A percentile compares a stretch with the other conserved stretches of the same genome.
Evolutionary conservation across 2,329 filamentous ascomycete species (phyloP).

Genomic region (Penicillium janthinellum): DNA sequence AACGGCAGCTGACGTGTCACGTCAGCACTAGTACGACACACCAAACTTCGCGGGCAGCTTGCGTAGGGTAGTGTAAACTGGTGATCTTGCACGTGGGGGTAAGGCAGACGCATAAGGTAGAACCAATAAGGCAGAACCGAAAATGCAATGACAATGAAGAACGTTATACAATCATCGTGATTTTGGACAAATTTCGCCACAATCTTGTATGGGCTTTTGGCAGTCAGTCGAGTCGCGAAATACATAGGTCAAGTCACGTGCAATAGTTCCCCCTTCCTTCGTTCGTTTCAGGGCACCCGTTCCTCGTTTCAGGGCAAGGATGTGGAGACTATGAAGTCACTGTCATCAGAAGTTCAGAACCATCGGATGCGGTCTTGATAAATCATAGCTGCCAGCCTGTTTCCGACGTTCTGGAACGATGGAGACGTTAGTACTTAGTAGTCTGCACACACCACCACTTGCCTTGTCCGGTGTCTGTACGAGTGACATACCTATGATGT

Average conservation of each 20-base stretch:
- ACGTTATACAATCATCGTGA: not conserved
- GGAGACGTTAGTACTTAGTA: not conserved
- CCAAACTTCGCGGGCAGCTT: no score
- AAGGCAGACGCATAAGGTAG: no score
- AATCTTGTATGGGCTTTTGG: not conserved
- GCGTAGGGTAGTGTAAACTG: no score
- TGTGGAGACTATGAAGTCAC: constrained; percentile 28
- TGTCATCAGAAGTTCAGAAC: not conserved
- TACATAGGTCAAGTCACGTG: not conserved
- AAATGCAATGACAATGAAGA: not conserved
- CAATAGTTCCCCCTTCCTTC: no score
- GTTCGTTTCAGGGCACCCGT: no score
- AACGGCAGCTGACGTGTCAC: no score
- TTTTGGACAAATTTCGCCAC: not conserved
- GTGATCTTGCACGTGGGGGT: no score
- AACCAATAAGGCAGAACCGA: no score
- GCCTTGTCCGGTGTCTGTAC: not conserved
- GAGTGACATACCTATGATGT: constrained; percentile 40
- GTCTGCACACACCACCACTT: not conserved
- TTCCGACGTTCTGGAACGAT: constrained; percentile 1
- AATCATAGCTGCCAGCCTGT: constrained; percentile 12
- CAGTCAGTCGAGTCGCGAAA: not conserved
- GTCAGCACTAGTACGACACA: no score
- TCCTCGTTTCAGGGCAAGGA: no score
- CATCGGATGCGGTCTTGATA: not conserved